Conservation (phyloP, 352 stramenopile species). For the Pythium brachiatum region DNA sequence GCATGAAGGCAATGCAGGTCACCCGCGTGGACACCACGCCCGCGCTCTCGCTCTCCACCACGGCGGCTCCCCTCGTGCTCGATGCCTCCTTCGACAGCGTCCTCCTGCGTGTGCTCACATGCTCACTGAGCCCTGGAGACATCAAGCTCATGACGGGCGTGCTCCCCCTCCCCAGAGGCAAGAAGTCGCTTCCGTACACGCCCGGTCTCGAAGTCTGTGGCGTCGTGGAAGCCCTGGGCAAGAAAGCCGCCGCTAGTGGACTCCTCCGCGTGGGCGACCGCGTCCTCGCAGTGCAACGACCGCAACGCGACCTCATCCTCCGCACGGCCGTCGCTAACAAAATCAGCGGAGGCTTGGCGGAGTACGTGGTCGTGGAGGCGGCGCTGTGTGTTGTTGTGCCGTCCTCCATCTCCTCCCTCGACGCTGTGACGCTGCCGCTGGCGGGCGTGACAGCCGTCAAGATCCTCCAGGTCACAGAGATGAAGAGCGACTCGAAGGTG, state of each 20-base stretch:
- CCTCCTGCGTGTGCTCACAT: constrained; percentile 31
- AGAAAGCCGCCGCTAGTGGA: constrained; percentile 11
- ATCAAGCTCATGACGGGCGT: constrained; percentile 29
- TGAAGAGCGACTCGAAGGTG: constrained; percentile 52
- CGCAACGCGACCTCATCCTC: too few relatives aligned
- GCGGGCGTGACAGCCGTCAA: constrained; percentile 31
- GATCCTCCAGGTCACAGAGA: constrained; percentile 23
- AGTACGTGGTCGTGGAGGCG: constrained; percentile 31
- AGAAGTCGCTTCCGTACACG: constrained; percentile 28
- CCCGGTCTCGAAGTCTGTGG: constrained; percentile 39
- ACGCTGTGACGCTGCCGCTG: constrained; percentile 28
- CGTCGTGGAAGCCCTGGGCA: constrained; percentile 32
- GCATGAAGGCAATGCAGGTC: constrained; percentile 16
- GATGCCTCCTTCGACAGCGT: constrained; percentile 10
- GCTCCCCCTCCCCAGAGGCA: constrained; percentile 20
- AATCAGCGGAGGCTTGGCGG: constrained; percentile 24
- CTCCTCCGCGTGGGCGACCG: constrained; percentile 33
- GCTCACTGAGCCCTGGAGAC: constrained; percentile 30
- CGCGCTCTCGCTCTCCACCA: not conserved
- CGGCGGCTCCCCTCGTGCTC: not conserved
- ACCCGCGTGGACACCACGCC: not conserved
- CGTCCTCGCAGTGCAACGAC: constrained; percentile 26
- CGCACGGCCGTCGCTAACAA: constrained; percentile 10
- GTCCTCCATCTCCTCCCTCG: constrained; percentile 8
- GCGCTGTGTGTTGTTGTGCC: constrained; percentile 25